A percentile compares a stretch with the other conserved stretches of the same genome.
Conservation (phyloP, 768 basidiomycete genomes). For the Tricholoma bakamatsutake region DNA sequence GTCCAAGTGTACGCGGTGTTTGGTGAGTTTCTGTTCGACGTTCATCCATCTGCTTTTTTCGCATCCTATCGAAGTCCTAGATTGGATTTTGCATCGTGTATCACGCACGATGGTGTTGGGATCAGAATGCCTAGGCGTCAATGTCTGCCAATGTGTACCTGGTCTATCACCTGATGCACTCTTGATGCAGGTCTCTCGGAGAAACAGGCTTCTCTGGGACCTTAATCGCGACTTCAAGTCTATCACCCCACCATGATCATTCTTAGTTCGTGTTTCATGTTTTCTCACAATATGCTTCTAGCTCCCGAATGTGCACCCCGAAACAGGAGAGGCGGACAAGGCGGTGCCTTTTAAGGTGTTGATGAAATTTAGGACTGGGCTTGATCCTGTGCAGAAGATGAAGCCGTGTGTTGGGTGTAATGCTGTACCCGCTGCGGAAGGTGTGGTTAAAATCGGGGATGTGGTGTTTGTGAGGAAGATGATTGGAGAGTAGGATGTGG, state of each 20-base stretch:
- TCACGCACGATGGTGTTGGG: no score
- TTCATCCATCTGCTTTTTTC: background rate
- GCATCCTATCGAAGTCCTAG: background rate
- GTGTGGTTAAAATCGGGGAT: constrained; percentile 59
- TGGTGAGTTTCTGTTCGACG: constrained; percentile 38
- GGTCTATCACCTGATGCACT: no score
- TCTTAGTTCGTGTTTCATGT: background rate
- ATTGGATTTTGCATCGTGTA: background rate
- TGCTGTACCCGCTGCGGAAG: constrained; percentile 43
- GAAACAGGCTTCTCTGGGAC: no score
- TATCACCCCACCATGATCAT: background rate
- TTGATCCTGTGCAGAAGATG: constrained; percentile 42
- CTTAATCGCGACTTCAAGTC: no score
- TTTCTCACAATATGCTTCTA: constrained; percentile 17
- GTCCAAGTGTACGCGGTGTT: constrained; percentile 63
- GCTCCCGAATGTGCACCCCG: constrained; percentile 69
- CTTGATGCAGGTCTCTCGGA: no score
- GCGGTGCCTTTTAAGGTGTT: constrained; percentile 74
- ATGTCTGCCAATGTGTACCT: no score
- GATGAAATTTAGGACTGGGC: constrained; percentile 63
- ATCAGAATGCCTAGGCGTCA: no score
- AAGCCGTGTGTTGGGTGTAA: constrained; percentile 68
- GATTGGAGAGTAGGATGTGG: constrained; percentile 7
- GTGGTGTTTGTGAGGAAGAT: constrained; percentile 43
- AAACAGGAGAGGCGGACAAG: constrained; percentile 57